Base-by-base conservation (phyloP, 2,329 filamentous ascomycete species). In the Coleophoma cylindrospora region DNA sequence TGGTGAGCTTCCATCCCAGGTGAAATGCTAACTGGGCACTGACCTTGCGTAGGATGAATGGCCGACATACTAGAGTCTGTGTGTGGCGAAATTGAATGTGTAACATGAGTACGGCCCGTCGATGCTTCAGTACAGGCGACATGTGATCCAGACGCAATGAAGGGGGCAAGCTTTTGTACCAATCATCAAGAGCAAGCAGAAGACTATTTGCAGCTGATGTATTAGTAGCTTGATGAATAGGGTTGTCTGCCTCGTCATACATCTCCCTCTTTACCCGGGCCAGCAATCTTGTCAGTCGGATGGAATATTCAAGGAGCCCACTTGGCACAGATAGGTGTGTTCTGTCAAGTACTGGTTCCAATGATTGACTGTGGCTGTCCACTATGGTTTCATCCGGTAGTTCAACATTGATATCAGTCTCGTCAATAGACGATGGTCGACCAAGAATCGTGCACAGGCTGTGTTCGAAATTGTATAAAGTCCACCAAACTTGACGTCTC, bases 401-500 rank as follows among this genome's bases (percentile, higher is more conserved):
- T 1, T 40, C 51, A n/a, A 63, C 53, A 37, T 59, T 63, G 45
- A 64, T 59, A 45, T 63, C 61, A 2, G 48, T 51, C 34, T 63
- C 60, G 34, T 63, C 59, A 45, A 64, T 63, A 10, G 59, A 57
- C 47, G 55, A 61, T 2, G 62, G 62, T 45, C 62, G 43, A 1
- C 62, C 62, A 4, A 64, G 54, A 34, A 63, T 62, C 3, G 59
- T 58, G 44, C 62, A 64, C 52, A 61, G 57, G 44, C 57, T 59
- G n/a, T 63, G 60, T 44, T 63, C 61, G 34, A 63, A 61, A 21
- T 50, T 50, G 40, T 62, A 64, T 11, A 57, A 50, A 9, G 62
- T 63, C 62, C 62, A 64, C 61, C 61, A 64, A 10, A 63, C 57
- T 27, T 61, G 57, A 43, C 61, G 61, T 9, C 61, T 54, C 19